These are phyloP conservation scores for Tylopilus cervinicoccineus DNA, from an alignment of 768 basidiomycete species.

Conservation along the genomic window DNA sequence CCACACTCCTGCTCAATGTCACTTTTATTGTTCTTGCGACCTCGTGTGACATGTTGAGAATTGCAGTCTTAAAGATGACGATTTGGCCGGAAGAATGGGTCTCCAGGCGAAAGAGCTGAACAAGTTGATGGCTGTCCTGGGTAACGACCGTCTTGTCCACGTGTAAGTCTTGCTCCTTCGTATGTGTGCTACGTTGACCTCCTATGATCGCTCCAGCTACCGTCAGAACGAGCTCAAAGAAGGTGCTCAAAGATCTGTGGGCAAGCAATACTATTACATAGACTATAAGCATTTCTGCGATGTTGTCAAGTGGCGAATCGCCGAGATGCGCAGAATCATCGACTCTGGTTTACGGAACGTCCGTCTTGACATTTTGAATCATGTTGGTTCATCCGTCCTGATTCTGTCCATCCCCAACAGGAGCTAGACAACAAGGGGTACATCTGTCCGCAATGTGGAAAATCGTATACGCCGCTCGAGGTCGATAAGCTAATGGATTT, in stretches of 20 bases:
- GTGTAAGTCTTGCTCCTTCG: constrained; percentile 46
- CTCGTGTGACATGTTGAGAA: constrained; percentile 20
- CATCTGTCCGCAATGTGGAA: constrained; percentile 85
- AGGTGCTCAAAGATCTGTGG: constrained; percentile 81
- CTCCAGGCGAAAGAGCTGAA: constrained; percentile 86
- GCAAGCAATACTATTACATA: constrained; percentile 93
- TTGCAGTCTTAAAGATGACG: constrained; percentile 86
- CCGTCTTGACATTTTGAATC: constrained; percentile 21
- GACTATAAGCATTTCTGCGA: constrained; percentile 95
- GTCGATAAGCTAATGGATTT: constrained; percentile 82
- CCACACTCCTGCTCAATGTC: constrained; percentile 19
- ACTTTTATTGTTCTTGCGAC: constrained; percentile 5
- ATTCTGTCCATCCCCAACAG: constrained; percentile 36
- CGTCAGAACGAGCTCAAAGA: constrained; percentile 91
- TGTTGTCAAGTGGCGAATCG: constrained; percentile 96
- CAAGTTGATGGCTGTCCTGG: constrained; percentile 80
- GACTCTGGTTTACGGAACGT: constrained; percentile 90
- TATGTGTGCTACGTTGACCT: constrained; percentile 1
- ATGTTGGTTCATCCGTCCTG: not conserved
- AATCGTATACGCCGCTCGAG: constrained; percentile 82
- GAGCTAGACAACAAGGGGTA: constrained; percentile 98
- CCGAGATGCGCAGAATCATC: constrained; percentile 82
- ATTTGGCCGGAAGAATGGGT: constrained; percentile 86
- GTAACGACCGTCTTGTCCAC: constrained; percentile 73
- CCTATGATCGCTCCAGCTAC: constrained; percentile 46